Percentiles rank a stretch among this genome's conserved stretches.
These are phyloP conservation scores for Phellinidium pouzarii DNA, from an alignment of 1,284 basidiomycete genomes.

Conservation along the genomic window DNA sequence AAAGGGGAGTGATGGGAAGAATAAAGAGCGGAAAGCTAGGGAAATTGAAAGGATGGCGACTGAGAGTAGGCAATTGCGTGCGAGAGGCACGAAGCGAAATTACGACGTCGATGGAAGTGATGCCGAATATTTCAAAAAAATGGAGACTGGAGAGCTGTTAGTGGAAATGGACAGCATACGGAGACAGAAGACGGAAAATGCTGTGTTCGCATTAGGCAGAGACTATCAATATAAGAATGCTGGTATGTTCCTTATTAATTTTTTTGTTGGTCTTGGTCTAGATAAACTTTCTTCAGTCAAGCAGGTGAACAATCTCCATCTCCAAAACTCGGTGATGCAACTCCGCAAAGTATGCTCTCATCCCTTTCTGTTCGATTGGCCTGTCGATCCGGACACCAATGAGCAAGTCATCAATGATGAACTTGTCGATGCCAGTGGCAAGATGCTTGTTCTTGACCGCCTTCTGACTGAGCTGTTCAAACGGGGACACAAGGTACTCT, in stretches of 20 bases:
- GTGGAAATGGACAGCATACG: slow-evolving; percentile 16
- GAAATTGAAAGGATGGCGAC: slow-evolving; percentile 27
- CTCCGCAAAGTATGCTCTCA: slow-evolving; percentile 92
- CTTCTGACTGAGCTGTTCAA: slow-evolving; percentile 81
- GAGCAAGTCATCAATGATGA: slow-evolving; percentile 64
- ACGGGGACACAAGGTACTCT: slow-evolving; percentile 80
- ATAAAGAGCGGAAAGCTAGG: slow-evolving; percentile 29
- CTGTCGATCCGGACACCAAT: slow-evolving; percentile 57
- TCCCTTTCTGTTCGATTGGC: slow-evolving; percentile 91
- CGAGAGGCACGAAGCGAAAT: slow-evolving; percentile 32
- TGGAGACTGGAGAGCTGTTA: slow-evolving; percentile 44
- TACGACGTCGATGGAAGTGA: slow-evolving; percentile 57
- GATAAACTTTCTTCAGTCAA: slow-evolving; percentile 59
- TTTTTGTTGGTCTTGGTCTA: not conserved
- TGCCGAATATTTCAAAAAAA: slow-evolving; percentile 58
- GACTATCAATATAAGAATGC: slow-evolving; percentile 55
- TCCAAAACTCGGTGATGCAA: slow-evolving; percentile 95
- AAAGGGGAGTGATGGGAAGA: slow-evolving; percentile 24
- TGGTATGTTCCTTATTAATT: slow-evolving; percentile 37
- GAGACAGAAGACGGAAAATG: slow-evolving; percentile 2
- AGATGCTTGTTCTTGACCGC: slow-evolving; percentile 94
- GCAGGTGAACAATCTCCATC: slow-evolving; percentile 83
- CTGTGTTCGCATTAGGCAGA: slow-evolving; percentile 21
- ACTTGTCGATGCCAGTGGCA: slow-evolving; percentile 82
- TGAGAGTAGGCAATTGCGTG: slow-evolving; percentile 26